Percentiles rank a stretch among this genome's conserved stretches.
These are phyloP conservation scores for Gaeumannomyces tritici DNA, from an alignment of 2,329 filamentous ascomycete species.

Conservation along the genomic window DNA sequence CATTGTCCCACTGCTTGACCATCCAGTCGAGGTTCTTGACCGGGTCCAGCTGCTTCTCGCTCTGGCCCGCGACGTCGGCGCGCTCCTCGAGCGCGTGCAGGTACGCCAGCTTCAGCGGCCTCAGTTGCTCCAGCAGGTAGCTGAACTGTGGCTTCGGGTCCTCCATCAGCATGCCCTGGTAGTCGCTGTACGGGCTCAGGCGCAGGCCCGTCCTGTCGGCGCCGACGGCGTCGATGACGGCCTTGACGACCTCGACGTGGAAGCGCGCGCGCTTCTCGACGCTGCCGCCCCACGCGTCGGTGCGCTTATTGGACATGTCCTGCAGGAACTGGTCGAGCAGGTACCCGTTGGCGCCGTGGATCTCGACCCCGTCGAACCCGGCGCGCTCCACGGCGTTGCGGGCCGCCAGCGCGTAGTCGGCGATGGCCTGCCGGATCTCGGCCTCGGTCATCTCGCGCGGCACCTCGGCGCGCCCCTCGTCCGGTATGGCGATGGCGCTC, in stretches of 20 bases:
- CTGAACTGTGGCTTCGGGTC: slow-evolving; percentile 49
- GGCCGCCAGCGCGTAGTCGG: slow-evolving; percentile 19
- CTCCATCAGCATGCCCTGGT: slow-evolving; percentile 48
- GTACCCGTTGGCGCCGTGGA: slow-evolving; percentile 30
- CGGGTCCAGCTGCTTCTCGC: slow-evolving; percentile 25
- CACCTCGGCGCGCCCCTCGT: slow-evolving; percentile 34
- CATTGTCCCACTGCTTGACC: slow-evolving; percentile 17
- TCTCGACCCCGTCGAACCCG: slow-evolving; percentile 37
- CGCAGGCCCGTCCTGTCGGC: slow-evolving; percentile 40
- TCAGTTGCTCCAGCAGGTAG: slow-evolving; percentile 38
- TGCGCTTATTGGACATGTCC: slow-evolving; percentile 42
- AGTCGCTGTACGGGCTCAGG: slow-evolving; percentile 43
- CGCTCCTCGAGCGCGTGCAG: slow-evolving; percentile 47
- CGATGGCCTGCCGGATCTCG: slow-evolving; percentile 26
- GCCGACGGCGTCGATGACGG: slow-evolving; percentile 40
- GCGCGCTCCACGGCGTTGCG: slow-evolving; percentile 35
- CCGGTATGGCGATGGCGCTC: slow-evolving; percentile 33
- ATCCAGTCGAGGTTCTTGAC: slow-evolving; percentile 18
- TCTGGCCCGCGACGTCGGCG: slow-evolving; percentile 24
- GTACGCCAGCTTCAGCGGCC: slow-evolving; percentile 38
- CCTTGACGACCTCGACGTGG: slow-evolving; percentile 39
- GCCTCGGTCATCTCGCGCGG: slow-evolving; percentile 37
- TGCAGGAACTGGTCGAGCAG: slow-evolving; percentile 46
- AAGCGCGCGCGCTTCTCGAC: slow-evolving; percentile 44
- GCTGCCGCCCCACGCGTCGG: slow-evolving; percentile 43